Base-by-base conservation (phyloP, 352 stramenopile species). In the Pseudoperonospora humuli region DNA sequence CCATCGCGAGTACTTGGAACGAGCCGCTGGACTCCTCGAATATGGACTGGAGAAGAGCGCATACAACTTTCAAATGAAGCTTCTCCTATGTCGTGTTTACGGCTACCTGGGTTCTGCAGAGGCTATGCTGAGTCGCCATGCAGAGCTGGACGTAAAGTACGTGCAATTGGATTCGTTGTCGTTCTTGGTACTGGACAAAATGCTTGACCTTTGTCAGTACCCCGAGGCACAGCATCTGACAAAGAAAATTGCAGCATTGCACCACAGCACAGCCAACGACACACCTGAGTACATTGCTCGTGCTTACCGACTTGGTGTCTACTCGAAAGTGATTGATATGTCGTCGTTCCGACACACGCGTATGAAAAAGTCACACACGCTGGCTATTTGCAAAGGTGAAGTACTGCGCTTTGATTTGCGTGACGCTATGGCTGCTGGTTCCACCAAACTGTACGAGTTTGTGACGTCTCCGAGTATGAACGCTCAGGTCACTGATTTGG, bases 21-120 rank as follows among this genome's bases (percentile, higher is more conserved):
- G 75, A 10, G 65, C 73, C 0, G 76, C 74, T 21, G 59, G 59
- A 23, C 49, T 88, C 32, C 54, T 93, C 0, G 81, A 93, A 52
- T 81, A 77, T 29, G 81, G 75, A 0, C 41, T 93, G n/a, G 67
- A 68, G 23, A 76, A 82, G 36, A 93, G 81, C 40, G 64, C 73
- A 20, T 93, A 90, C 70, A 93, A 93, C 46, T 93, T 93, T 53
- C 81, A 93, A 62, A 91, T 93, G 78, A 91, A 91, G 61, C 62
- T 93, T n/a, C 52, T 91, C 8, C 59, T 93, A 23, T 82, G 66
- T 18, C 81, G 74, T 15, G 58, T 93, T 19, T 93, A 93, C 50
- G 73, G 57, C 7, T 85, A 84, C 28, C 39, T 93, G 14, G 77
- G 68, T n/a, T 75, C 76, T 7, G 67, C 66, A 13, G 51, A 73